Evolutionary conservation across 2,329 filamentous ascomycete species (phyloP), one percentile per base, ranked within the genome.

Genomic region (Fusarium euwallaceae): DNA sequence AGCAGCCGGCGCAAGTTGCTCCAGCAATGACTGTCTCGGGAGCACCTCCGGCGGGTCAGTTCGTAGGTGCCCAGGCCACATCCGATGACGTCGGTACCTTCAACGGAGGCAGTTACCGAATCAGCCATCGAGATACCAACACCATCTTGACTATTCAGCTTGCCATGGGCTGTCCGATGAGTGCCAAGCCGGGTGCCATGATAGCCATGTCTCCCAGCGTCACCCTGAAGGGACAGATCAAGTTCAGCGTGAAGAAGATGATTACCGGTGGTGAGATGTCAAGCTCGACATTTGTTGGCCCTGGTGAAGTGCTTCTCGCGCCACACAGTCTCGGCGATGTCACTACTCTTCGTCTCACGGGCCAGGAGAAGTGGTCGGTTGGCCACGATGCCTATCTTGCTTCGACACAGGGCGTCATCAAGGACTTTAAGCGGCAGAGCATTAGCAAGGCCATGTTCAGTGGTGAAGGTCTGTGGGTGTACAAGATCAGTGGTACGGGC

Each of bases 51-150:
- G 82, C 85, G 17, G 82, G 84, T 36, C 88, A 93, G 67, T 95
- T 96, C 73, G 82, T 87, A 7, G 94, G 93, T 34, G 91, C 89
- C 0, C 71, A 68, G 39, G 86, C 92, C 1, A 88, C 89, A 1
- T 87, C 91, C 34, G 97, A 98, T 82, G 95, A 98, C 77, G 91
- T 97, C 2, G 97, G 97, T n/a, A 97, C 93, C 0, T 99, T 98
- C 87, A 98, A 98, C 81, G 97, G 97, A 17, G 97, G 97, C 14
- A 96, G 94, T 80, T 99, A 96, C 82, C 90, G 97, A 51, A 95
- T 98, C 80, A 97, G 94, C 79, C 97, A 99, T 81, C 89, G 97
- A 24, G 95, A 98, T 82, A 92, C 91, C 68, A 99, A 98, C 82
- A 95, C 94, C 1, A 92, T 98, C 75, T 83, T 98, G 71, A 98